Conservation (phyloP, 2,329 filamentous ascomycete species). For the Rhytidhysteron rufulum region DNA sequence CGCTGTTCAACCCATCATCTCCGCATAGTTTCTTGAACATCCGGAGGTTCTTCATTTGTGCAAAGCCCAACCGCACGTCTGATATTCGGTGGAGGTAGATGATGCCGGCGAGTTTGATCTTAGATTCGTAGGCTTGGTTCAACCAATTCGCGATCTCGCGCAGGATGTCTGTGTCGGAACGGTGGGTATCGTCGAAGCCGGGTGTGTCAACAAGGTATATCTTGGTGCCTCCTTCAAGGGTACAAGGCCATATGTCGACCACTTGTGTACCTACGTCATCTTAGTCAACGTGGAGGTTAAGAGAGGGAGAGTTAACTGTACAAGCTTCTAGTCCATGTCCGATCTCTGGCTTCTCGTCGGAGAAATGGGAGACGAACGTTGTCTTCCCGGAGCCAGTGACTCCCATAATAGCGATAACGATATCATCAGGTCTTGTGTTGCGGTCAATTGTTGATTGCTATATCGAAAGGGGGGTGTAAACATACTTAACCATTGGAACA, state of each 20-base stretch:
- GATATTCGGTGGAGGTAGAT: slow-evolving; percentile 46
- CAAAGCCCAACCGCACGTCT: slow-evolving; percentile 38
- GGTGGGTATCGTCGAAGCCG: slow-evolving; percentile 44
- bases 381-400: slow-evolving; percentile 37
- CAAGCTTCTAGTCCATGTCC: too few relatives aligned
- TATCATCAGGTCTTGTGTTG: background rate
- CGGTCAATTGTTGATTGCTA: background rate
- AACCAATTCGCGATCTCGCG: slow-evolving; percentile 40
- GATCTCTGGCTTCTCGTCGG: slow-evolving; percentile 15
- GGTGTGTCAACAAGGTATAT: slow-evolving; percentile 42
- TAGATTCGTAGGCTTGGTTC: slow-evolving; percentile 22
- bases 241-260: too few relatives aligned
- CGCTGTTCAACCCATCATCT: slow-evolving; percentile 35
- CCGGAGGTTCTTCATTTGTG: slow-evolving; percentile 36
- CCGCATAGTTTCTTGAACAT: slow-evolving; percentile 46
- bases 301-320: too few relatives aligned
- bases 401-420: slow-evolving; percentile 37
- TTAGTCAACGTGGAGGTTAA: background rate
- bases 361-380: slow-evolving; percentile 24
- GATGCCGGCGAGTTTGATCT: slow-evolving; percentile 39
- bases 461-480: too few relatives aligned
- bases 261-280: slow-evolving; percentile 11
- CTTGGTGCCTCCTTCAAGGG: too few relatives aligned
- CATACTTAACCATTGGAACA: too few relatives aligned
- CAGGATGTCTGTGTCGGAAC: slow-evolving; percentile 42